Base-by-base conservation (phyloP, 2,329 filamentous ascomycete species). In the Fusarium staphyleae region DNA sequence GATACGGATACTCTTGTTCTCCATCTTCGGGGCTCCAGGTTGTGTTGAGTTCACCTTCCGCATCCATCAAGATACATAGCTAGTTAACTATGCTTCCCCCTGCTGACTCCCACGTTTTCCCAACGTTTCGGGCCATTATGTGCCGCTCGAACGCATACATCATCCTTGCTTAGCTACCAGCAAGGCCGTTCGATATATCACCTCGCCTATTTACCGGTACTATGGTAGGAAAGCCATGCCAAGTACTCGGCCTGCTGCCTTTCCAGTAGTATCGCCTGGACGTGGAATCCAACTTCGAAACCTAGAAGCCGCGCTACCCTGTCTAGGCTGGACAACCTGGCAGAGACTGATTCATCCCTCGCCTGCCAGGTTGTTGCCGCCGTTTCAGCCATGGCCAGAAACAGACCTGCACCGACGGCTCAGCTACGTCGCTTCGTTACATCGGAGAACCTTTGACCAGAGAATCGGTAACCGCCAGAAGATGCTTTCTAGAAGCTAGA, bases 341-440 rank as follows among this genome's bases (percentile, higher is more conserved):
- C 10, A 18, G 22, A 15, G 33, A 15, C 35, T 46, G 22, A 19
- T 29, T 46, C 32, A 28, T 9, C 32, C 26, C 41, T 43, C 13
- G 28, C 28, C 28, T 56, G 32, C 33, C 33, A 26, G 56, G 50
- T 33, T 44, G 34, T 37, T 44, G 39, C 40, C 32, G 48, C 43
- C 53, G 48, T 61, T 61, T 61, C 58, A 59, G 58, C 58, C 49
- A 59, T 62, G 42, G 45, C 58, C 58, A 62, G 53, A 58, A 61
- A 55, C 54, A 62, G 57, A 55, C 40, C 32, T 51, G 35, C 44
- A 36, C 57, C 57, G 57, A 57, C 28, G 40, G 54, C 42, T 49
- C 32, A 22, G 10, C 36, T 15, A 10, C 13, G 35, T 41, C 57
- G 49, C 53, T 52, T 57, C 49, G 45, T 55, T 59, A 55, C 40